Evolutionary conservation across 306 rosid species (phyloP).

Genomic region (Mucuna pruriens): DNA sequence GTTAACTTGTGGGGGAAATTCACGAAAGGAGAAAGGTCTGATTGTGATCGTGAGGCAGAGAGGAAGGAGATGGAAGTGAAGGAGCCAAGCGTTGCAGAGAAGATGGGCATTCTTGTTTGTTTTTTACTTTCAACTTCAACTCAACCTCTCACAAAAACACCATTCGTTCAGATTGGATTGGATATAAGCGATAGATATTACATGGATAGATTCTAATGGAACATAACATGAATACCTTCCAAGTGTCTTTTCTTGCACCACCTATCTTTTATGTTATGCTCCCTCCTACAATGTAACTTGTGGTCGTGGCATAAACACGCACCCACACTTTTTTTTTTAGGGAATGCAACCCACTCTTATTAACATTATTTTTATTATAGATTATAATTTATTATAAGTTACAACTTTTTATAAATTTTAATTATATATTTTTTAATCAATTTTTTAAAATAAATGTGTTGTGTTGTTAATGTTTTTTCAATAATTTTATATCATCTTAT

Average conservation of each 20-base stretch:
- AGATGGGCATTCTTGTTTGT: conserved; percentile 50
- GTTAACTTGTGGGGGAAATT: conserved; percentile 45
- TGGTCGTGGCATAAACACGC: background rate
- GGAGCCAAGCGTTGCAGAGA: conserved; percentile 54
- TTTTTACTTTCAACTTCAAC: background rate
- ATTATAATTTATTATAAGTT: no score
- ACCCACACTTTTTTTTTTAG: background rate
- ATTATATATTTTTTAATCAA: no score
- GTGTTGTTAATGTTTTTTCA: no score
- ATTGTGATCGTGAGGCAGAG: conserved; percentile 47
- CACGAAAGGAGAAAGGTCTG: conserved; percentile 31
- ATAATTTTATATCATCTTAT: no score
- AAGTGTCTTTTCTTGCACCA: conserved; percentile 35
- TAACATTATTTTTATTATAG: no score
- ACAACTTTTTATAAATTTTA: no score
- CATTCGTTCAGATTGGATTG: conserved; percentile 31
- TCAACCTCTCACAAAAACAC: no score
- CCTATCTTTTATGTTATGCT: background rate
- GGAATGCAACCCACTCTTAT: no score
- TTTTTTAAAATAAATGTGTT: no score
- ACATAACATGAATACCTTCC: background rate
- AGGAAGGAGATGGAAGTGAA: conserved; percentile 50
- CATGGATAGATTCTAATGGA: background rate
- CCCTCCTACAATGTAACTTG: background rate
- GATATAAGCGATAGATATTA: conserved; percentile 3